A percentile compares a stretch with the other conserved stretches of the same genome.
These are phyloP conservation scores for Sarcodon sp. DNA, from an alignment of 768 basidiomycete genomes.

Conservation along the genomic window DNA sequence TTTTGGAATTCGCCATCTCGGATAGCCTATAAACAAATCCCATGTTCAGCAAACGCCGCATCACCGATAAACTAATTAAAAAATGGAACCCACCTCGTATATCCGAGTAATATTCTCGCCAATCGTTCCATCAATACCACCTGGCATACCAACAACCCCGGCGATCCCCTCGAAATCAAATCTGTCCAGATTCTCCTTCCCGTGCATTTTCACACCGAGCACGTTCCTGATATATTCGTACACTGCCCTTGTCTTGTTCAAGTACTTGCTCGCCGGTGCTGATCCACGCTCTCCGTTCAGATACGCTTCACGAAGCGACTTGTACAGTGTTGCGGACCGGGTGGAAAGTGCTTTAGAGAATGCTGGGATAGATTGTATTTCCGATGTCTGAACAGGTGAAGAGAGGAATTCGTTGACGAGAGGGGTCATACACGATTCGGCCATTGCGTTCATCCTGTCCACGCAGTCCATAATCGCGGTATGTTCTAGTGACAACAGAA, in stretches of 20 bases:
- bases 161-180: constrained; percentile 31
- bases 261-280: constrained; percentile 53
- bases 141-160: constrained; percentile 28
- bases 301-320: constrained; percentile 38
- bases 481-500: constrained; percentile 43
- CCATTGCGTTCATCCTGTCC: constrained; percentile 61
- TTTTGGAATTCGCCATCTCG: constrained; percentile 56
- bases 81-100: constrained; percentile 38
- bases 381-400: constrained; percentile 8
- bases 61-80: background rate
- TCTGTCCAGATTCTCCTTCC: constrained; percentile 46
- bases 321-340: constrained; percentile 31
- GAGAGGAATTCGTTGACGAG: constrained; percentile 37
- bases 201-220: constrained; percentile 73
- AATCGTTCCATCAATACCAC: constrained; percentile 51
- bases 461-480: constrained; percentile 63
- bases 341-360: constrained; percentile 44
- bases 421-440: constrained; percentile 42
- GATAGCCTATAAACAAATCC: constrained; percentile 26
- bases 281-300: constrained; percentile 43
- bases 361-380: constrained; percentile 22
- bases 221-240: constrained; percentile 68
- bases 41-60: background rate
- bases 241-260: constrained; percentile 56
- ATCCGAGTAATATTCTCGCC: constrained; percentile 66